Evolutionary conservation across 2,329 filamentous ascomycete species (phyloP).

Genomic region (Fusarium sp.): DNA sequence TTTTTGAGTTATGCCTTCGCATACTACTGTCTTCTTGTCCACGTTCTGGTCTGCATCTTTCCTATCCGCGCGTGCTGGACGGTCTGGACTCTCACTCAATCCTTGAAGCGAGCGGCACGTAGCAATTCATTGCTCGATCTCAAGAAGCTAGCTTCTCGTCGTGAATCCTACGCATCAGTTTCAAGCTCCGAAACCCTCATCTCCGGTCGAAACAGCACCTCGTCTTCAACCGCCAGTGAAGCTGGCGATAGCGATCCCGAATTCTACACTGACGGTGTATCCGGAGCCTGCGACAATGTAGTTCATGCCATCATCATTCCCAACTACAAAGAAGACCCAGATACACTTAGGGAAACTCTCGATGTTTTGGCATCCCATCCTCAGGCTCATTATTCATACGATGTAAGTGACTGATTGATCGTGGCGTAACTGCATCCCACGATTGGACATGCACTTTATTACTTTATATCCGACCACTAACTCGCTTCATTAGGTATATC

Average conservation of each 20-base stretch:
- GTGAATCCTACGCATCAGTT: slow-evolving; percentile 68
- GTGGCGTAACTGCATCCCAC: background rate
- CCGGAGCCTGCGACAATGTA: slow-evolving; percentile 60
- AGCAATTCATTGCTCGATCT: slow-evolving; percentile 62
- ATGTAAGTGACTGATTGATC: slow-evolving; percentile 67
- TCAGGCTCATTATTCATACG: slow-evolving; percentile 74
- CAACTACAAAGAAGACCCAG: slow-evolving; percentile 81
- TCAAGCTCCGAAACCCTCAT: slow-evolving; percentile 70
- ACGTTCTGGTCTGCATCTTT: slow-evolving; percentile 74
- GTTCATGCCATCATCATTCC: slow-evolving; percentile 79
- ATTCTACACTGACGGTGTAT: slow-evolving; percentile 61
- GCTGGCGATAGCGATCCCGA: slow-evolving; percentile 66
- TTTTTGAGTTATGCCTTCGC: slow-evolving; percentile 70
- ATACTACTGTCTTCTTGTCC: slow-evolving; percentile 76
- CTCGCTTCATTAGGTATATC: slow-evolving; percentile 68
- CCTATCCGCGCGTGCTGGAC: slow-evolving; percentile 74
- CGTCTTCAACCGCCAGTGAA: slow-evolving; percentile 65
- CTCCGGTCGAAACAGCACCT: slow-evolving; percentile 59
- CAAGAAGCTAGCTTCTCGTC: slow-evolving; percentile 64
- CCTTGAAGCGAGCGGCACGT: slow-evolving; percentile 62
- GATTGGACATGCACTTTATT: background rate
- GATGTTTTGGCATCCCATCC: slow-evolving; percentile 78
- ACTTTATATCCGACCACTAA: slow-evolving; percentile 7
- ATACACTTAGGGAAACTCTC: slow-evolving; percentile 77
- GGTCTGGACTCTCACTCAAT: slow-evolving; percentile 69